phyloP scores from a whole-genome alignment of 352 stramenopile genomes.

The Blastocystis sp. region DNA sequence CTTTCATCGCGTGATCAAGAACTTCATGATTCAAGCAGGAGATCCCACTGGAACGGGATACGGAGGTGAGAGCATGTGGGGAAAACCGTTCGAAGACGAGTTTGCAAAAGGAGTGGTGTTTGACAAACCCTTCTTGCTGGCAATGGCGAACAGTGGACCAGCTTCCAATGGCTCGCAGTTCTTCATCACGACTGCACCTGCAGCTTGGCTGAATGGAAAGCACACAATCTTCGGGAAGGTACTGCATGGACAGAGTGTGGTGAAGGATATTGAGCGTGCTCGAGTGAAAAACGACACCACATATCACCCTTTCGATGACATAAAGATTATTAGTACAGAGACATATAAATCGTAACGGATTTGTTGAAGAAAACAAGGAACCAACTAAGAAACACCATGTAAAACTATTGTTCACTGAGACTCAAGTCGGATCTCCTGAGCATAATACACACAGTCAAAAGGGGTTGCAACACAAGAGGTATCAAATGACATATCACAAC shows the following conservation, averaged over 20 bases:
- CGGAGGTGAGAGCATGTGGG: constrained; percentile 96
- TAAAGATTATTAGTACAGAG: constrained; percentile 81
- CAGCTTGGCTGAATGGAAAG: constrained; percentile 94
- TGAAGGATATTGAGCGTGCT: constrained; percentile 72
- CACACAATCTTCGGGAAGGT: constrained; percentile 89
- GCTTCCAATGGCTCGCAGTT: constrained; percentile 73
- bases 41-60: constrained; percentile 85
- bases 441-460: no score
- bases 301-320: constrained; percentile 74
- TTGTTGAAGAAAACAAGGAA: constrained; percentile 22
- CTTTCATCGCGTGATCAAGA: constrained; percentile 98
- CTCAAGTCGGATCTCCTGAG: no score
- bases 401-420: no score
- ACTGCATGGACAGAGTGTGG: constrained; percentile 83
- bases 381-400: background rate
- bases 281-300: constrained; percentile 28
- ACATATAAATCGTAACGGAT: constrained; percentile 69
- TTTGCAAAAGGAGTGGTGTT: constrained; percentile 87
- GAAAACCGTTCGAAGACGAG: constrained; percentile 97
- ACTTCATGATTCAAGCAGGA: constrained; percentile 93
- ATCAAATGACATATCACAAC: no score
- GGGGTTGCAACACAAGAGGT: no score
- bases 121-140: constrained; percentile 93
- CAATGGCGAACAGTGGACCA: constrained; percentile 87
- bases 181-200: constrained; percentile 96